Evolutionary conservation across 176 grass and related monocot genomes (phyloP).

Genomic region (Oryza glumipatula): DNA sequence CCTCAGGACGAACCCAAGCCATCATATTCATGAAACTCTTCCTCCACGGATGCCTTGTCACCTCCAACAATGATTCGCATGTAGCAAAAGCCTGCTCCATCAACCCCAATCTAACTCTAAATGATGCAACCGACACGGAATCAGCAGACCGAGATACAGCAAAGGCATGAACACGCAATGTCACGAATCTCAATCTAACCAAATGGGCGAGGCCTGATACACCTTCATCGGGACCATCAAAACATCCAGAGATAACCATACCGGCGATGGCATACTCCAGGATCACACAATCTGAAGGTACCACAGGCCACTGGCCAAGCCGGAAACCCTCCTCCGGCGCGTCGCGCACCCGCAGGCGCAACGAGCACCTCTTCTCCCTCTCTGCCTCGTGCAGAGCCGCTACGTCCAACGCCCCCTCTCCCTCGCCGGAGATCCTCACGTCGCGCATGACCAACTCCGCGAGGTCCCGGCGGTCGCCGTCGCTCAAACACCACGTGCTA

Average conservation of each 20-base stretch:
- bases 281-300: slow-evolving; percentile 60
- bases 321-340: slow-evolving; percentile 65
- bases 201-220: slow-evolving; percentile 74
- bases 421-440: slow-evolving; percentile 54
- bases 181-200: slow-evolving; percentile 66
- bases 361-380: slow-evolving; percentile 43
- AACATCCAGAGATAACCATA: slow-evolving; percentile 53
- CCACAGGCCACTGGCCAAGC: slow-evolving; percentile 74
- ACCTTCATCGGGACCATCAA: slow-evolving; percentile 80
- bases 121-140: slow-evolving; percentile 11
- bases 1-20: slow-evolving; percentile 83
- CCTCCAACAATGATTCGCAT: slow-evolving; percentile 75
- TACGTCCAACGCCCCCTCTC: slow-evolving; percentile 15
- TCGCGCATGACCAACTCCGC: slow-evolving; percentile 69
- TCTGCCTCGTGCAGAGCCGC: slow-evolving; percentile 35
- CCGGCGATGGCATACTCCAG: slow-evolving; percentile 52
- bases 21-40: slow-evolving; percentile 91
- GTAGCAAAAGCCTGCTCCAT: slow-evolving; percentile 59
- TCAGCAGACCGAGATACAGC: not conserved
- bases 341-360: slow-evolving; percentile 65
- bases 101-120: slow-evolving; percentile 75
- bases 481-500: slow-evolving; percentile 18
- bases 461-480: slow-evolving; percentile 59
- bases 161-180: slow-evolving; percentile 36
- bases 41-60: slow-evolving; percentile 75